Conservation (phyloP, 306 rosid species). For the Cicer yamashitae region DNA sequence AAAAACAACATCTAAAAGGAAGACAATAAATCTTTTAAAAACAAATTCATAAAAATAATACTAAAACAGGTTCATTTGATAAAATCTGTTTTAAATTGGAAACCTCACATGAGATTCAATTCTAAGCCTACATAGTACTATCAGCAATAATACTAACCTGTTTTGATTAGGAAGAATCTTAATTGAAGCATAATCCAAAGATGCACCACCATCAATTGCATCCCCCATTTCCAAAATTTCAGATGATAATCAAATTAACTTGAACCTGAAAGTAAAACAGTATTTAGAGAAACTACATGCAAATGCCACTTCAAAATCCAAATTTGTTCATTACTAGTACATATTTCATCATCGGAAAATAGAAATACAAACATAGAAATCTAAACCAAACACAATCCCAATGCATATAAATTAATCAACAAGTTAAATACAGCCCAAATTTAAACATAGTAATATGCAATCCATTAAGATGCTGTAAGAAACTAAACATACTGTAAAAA, state of each 20-base stretch:
- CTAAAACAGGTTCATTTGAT: not conserved
- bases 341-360: not conserved
- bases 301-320: slow-evolving; percentile 31
- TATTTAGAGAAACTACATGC: slow-evolving; percentile 24
- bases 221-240: slow-evolving; percentile 62
- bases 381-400: slow-evolving; percentile 21
- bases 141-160: slow-evolving; percentile 56
- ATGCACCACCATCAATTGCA: slow-evolving; percentile 53
- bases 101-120: slow-evolving; percentile 34
- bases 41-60: slow-evolving; percentile 7
- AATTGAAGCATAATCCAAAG: slow-evolving; percentile 74
- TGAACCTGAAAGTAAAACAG: slow-evolving; percentile 45
- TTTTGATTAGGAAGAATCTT: slow-evolving; percentile 68
- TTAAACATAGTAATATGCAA: not conserved
- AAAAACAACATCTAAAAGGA: not conserved
- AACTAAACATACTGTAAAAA: slow-evolving; percentile 4
- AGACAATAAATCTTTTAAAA: not conserved
- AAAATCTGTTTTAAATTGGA: slow-evolving; percentile 20
- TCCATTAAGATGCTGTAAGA: not conserved
- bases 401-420: slow-evolving; percentile 20
- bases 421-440: not conserved
- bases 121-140: slow-evolving; percentile 17
- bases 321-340: slow-evolving; percentile 24
- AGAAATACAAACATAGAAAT: slow-evolving; percentile 12
- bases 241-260: slow-evolving; percentile 45